Evolutionary conservation across 306 rosid species (phyloP), one percentile per base, ranked within the genome.

Genomic region (Castanea crenata): DNA sequence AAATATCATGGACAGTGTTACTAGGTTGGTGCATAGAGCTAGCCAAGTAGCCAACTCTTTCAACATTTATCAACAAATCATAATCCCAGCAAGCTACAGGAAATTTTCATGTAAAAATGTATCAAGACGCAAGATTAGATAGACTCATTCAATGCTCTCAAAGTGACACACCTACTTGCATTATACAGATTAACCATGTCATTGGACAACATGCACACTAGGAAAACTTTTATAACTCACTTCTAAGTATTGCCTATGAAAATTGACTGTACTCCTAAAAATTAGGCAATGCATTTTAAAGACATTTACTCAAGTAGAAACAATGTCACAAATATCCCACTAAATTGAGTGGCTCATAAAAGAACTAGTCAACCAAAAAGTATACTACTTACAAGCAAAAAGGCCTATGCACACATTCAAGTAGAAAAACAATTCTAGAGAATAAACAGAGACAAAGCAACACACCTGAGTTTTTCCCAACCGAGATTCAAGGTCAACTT

Each of bases 401-500:
- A 0, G 25, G 34, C n/a, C 19, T 59, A 11, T 11, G 9, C 44
- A 14, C 12, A 59, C 55, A 13, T 52, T 31, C 21, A 5, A 25
- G 16, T 1, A 20, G 63, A 71, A 51, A 49, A 3, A 25, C 9
- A 38, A 20, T 14, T 62, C 62, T 12, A 71, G 15, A 25, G 34
- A 58, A 41, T 2, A 41, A 41, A 41, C 46, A 41, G 3, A 2
- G 11, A 41, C 46, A 20, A 6, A 73, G 31, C 20, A 32, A 58
- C 74, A 57, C 62, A 91, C 97, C 90, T 96, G 98, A 71, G 99
- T 96, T 82, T 96, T 96, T 41, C 99, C 99, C 86, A 93, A 87
- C 81, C 94, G 92, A 35, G 99, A 96, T 74, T 93, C 90, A 6
- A 96, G 99, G 91, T 96, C 94, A 10, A 96, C 99, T 85, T 91